These are phyloP conservation scores for Dipteronia sinensis DNA, from an alignment of 345 rosid genomes.

Conservation along the genomic window DNA sequence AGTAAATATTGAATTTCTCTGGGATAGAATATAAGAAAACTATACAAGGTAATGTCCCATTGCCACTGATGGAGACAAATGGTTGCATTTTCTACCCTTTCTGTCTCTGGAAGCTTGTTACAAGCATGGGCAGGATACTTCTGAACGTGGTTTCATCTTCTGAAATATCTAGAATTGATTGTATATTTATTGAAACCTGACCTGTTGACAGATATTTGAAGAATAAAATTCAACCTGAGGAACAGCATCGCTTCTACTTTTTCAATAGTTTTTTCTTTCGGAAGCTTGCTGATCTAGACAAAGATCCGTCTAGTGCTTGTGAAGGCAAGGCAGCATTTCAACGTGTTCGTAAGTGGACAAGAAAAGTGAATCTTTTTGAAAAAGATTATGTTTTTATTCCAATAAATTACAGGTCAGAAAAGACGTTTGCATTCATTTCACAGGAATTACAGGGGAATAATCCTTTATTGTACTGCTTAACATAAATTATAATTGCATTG, in stretches of 20 bases:
- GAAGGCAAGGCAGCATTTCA: conserved; percentile 86
- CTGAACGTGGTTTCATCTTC: background rate
- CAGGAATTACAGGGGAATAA: background rate
- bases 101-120: conserved; percentile 7
- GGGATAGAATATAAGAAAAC: conserved; percentile 2
- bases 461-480: conserved; percentile 11
- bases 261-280: conserved; percentile 96
- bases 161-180: background rate
- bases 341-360: conserved; percentile 96
- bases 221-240: conserved; percentile 60
- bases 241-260: conserved; percentile 71
- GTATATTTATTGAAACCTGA: background rate
- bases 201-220: conserved; percentile 65
- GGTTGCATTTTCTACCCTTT: background rate
- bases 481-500: conserved; percentile 29
- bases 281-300: conserved; percentile 93
- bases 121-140: background rate
- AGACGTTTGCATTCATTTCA: background rate
- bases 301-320: conserved; percentile 68
- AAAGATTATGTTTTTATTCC: conserved; percentile 94
- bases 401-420: conserved; percentile 80
- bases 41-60: background rate
- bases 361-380: conserved; percentile 79
- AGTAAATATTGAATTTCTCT: background rate
- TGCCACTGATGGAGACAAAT: background rate